Base-by-base conservation (phyloP, 257 asterid genomes). In the Linderniella brevidens region DNA sequence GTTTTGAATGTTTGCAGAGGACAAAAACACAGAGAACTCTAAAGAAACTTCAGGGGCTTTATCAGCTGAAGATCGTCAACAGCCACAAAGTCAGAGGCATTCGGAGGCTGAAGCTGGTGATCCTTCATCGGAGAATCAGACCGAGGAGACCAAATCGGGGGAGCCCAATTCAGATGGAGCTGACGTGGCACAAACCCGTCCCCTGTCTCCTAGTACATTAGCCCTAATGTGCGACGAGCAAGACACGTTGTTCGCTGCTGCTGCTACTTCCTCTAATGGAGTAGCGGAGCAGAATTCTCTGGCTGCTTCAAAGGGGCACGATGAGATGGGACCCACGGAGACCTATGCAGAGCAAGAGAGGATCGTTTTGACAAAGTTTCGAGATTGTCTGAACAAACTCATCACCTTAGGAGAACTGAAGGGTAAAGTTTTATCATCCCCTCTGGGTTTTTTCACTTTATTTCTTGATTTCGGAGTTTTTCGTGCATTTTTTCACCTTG, bases 181-280 rank as follows among this genome's bases (percentile, higher is more conserved):
- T 53, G 88, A 76, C 58, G 60, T 61, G 48, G 61, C 92, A 38
- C 76, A 70, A 72, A 68, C 74, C 61, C 66, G 92, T 60, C 92
- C 96, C 32, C 70, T 75, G 90, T 90, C 98, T 49, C 98, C 96
- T 11, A 85, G 92, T 63, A 90, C 96, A 15, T 68, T 85, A 68
- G 98, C 98, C 54, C 73, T 90, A 59, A 81, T 90, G 96, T 90
- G 98, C 17, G 94, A 90, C 38, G 98, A 90, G 68, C 75, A 70
- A 63, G 94, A 80, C 56, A 57, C 86, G 7, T 66, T 82, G 78
- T 87, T 83, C 63, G 35, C 78, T 58, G 35, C 77, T 58, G 35
- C 77, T 38, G 58, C 57, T 61, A 56, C 73, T 76, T 62, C 86
- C 55, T 53, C 75, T 8, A 70, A 72, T 70, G 76, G 75, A 14